Base-by-base conservation (phyloP, 1,139 yeast genomes). In the Kodamaea fungicola region DNA sequence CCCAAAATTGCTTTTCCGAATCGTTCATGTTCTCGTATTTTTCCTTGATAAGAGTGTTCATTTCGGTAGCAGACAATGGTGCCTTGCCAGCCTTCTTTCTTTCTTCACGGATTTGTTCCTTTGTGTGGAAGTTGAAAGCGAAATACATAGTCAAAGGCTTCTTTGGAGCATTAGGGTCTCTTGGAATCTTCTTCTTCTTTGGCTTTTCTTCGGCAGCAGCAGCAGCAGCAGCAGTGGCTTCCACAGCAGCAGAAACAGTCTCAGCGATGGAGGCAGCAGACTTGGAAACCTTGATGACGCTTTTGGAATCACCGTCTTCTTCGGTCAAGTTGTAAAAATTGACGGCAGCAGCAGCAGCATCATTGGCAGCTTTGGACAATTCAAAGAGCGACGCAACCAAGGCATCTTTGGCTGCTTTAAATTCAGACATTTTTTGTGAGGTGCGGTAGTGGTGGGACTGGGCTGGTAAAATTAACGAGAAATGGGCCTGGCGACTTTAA, bases 81-180 rank as follows among this genome's bases (percentile, higher is more conserved):
- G 83, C 74, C 45, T 76, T 69, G 25, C 83, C 82, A 41, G 71
- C 67, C 35, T 68, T 64, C 42, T 65, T 70, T 57, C 94, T 74
- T 46, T 84, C 88, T 42, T 79, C 80, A 43, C 83, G 78, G 46
- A 88, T 64, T 34, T 56, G 54, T 42, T 80, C 83, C 54, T 90
- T 76, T 42, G 78, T 71, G 49, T 76, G 76, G 49, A 81, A 80
- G 30, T 83, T 76, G 57, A 78, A 88, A 30, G 90, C 83, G 61
- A 88, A 86, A 66, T 81, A 88, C 41, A 86, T 84, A 28, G 96
- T 87, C 54, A 85, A 66, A 19, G 83, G 83, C 54, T 76, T 77
- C 61, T 75, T 78, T 34, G 83, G 83, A 31, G 83, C 83, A 49
- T 75, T 74, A 24, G 83, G 83, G 54, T 78, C 76, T 45, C 57